Percentiles rank a stretch among this genome's conserved stretches.
phyloP scores from a whole-genome alignment of 176 grass and related monocot species.

The Olyra latifolia region DNA sequence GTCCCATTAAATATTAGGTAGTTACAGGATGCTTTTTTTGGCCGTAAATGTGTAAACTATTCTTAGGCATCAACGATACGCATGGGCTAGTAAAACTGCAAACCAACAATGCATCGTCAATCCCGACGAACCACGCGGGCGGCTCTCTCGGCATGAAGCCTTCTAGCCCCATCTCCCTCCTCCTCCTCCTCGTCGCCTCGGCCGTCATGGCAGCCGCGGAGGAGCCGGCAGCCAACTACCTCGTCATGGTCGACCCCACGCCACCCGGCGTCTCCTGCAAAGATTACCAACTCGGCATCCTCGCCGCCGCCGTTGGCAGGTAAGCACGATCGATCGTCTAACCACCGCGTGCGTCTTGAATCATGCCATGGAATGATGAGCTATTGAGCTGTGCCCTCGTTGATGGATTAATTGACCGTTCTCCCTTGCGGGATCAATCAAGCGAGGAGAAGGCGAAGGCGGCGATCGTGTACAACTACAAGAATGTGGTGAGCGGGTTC shows the following conservation, averaged over 20 bases:
- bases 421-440: background rate
- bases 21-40: no score
- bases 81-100: background rate
- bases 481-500: slow-evolving; percentile 70
- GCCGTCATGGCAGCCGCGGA: background rate
- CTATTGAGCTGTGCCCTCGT: background rate
- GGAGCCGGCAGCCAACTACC: slow-evolving; percentile 11
- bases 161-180: background rate
- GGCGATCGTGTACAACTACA: slow-evolving; percentile 72
- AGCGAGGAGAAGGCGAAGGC: slow-evolving; percentile 71
- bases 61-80: no score
- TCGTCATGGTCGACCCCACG: slow-evolving; percentile 32
- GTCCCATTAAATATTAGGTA: no score
- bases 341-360: background rate
- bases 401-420: no score
- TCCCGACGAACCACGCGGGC: background rate
- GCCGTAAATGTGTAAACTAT: no score
- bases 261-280: slow-evolving; percentile 28
- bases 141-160: slow-evolving; percentile 23
- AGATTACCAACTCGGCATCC: slow-evolving; percentile 46
- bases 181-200: background rate
- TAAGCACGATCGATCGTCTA: background rate
- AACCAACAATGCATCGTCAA: background rate
- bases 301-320: slow-evolving; percentile 45
- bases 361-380: no score